Base-by-base conservation (phyloP, 192 early-diverging fungal genomes). In the Gamsiella multidivaricata region DNA sequence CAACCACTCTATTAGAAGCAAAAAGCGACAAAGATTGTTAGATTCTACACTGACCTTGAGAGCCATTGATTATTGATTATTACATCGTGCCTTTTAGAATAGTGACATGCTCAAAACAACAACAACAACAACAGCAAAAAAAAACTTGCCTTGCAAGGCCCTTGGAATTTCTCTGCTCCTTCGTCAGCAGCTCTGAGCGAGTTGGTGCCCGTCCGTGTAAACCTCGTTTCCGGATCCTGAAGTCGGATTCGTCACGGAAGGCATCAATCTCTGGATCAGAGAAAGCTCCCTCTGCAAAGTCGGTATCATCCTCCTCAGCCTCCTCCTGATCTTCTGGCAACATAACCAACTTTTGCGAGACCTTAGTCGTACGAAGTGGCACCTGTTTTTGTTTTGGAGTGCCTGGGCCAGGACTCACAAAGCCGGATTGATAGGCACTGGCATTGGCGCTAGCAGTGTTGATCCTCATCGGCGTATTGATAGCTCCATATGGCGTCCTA, bases 301-400 rank as follows among this genome's bases (percentile, higher is more conserved):
- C 79, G 3, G 58, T 62, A 28, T 70, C 67, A 31, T 80, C 74
- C 18, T 76, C 60, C 4, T 70, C 64, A 8, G 54, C 47, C 18
- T 61, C 51, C 22, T 80, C 71, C 32, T 58, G 68, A 36, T 80
- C 74, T 54, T 81, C 80, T 12, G 95, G 95, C 29, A 97, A 85
- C 28, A 97, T 82, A 8, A 94, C 92, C 11, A 97, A 84, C 84
- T 96, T 97, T 78, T 95, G 93, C 11, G 94, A 93, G 28, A 89
- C 89, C 70, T 97, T 97, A 49, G 94, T 94, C 15, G 92, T 97
- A 61, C 95, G 84, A 42, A 90, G 84, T 22, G 92, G 93, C 20
- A 87, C 83, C 57, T 76, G 88, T 73, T 69, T 79, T 41, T 79
- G 85, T 64, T 63, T 70, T 22, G 61, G 71, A 22, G 69, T 62